Percentiles rank a stretch among this genome's conserved stretches.
Conservation (phyloP, 441 rosid genomes). For the Capsella rubella region DNA sequence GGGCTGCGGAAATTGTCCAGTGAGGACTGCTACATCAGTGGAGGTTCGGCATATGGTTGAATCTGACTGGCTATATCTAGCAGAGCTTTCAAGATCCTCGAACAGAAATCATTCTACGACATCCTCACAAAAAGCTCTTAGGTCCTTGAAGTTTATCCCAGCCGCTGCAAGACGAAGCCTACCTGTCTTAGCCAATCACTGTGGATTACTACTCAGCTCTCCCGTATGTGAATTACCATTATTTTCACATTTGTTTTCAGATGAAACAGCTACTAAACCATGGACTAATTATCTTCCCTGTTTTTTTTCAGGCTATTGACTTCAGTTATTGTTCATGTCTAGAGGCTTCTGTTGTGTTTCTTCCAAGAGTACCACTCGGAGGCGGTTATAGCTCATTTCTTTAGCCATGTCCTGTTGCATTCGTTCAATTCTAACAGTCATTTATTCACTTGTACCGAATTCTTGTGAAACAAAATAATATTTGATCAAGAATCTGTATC, state of each 20-base stretch:
- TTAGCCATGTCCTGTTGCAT: conserved; percentile 25
- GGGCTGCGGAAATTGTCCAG: conserved; percentile 24
- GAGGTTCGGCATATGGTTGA: conserved; percentile 77
- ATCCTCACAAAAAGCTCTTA: conserved; percentile 63
- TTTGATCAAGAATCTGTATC: conserved; percentile 40
- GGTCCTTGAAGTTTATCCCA: conserved; percentile 66
- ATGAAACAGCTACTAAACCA: not conserved
- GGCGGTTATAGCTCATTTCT: conserved; percentile 81
- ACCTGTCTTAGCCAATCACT: conserved; percentile 66
- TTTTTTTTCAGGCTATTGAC: conserved; percentile 68
- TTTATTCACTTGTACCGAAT: conserved; percentile 26
- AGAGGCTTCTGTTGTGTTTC: conserved; percentile 60
- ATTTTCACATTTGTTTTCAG: not conserved
- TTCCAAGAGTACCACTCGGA: conserved; percentile 89
- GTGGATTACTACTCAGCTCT: conserved; percentile 66
- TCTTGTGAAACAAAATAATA: conserved; percentile 29
- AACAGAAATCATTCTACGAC: conserved; percentile 42
- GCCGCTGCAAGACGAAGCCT: conserved; percentile 82
- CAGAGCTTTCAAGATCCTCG: conserved; percentile 55
- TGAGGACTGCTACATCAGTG: conserved; percentile 45
- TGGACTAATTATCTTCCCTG: not conserved
- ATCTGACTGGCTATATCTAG: conserved; percentile 83
- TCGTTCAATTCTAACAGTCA: conserved; percentile 10
- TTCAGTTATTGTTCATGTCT: conserved; percentile 72
- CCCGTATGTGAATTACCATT: conserved; percentile 63